Conservation (phyloP, 257 asterid genomes). For the Nicotiana tomentosiformis region DNA sequence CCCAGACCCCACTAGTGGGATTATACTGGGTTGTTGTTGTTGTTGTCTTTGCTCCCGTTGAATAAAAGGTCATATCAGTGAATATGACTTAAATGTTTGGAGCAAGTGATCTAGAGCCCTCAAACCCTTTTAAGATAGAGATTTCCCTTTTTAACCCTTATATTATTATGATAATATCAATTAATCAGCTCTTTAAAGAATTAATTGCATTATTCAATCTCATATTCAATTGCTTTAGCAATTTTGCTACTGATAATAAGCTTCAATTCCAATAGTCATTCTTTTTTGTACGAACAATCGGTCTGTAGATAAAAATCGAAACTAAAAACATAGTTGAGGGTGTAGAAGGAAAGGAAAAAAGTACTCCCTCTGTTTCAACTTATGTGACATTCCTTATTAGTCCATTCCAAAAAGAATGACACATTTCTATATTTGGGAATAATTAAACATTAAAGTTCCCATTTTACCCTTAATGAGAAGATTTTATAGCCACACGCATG, state of each 20-base stretch:
- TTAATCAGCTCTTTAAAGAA: not conserved
- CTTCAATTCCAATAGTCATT: not conserved
- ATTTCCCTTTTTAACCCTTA: not conserved
- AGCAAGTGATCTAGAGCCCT: not conserved
- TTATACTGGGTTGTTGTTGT: no score
- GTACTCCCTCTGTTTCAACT: no score
- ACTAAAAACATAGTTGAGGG: not conserved
- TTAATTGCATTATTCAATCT: not conserved
- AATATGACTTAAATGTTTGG: not conserved
- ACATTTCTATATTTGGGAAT: no score
- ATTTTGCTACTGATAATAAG: not conserved
- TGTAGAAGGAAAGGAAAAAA: not conserved
- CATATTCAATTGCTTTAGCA: not conserved
- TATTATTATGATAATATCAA: not conserved
- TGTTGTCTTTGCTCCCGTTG: not conserved
- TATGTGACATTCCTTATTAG: no score
- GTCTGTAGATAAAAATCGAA: not conserved
- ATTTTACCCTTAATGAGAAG: no score
- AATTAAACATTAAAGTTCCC: no score
- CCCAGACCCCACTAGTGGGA: no score
- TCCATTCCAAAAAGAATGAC: no score
- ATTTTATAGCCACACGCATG: no score
- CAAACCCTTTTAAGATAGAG: not conserved
- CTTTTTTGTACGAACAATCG: not conserved
- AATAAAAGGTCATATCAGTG: not conserved